These are phyloP conservation scores for Mikania micrantha DNA, from an alignment of 129 eudicot genomes.

Conservation along the genomic window DNA sequence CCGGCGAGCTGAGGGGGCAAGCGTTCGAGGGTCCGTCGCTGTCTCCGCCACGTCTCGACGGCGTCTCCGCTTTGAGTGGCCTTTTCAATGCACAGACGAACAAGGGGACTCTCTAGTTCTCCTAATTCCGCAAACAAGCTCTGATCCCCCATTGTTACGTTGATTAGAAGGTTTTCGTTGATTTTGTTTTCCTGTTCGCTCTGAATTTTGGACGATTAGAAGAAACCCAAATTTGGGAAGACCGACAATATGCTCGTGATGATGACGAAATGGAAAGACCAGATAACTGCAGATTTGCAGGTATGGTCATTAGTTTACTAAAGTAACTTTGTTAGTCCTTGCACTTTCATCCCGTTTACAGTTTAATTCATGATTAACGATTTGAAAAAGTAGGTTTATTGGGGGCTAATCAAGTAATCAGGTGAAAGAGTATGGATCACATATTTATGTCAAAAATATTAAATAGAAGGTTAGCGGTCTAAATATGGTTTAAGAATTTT, in stretches of 20 bases:
- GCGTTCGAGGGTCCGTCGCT: constrained; percentile 77
- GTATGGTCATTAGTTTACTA: neutral
- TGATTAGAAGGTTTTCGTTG: neutral
- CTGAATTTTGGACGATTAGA: neutral
- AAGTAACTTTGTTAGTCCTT: neutral
- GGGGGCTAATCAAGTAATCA: too few relatives aligned
- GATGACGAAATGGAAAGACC: neutral
- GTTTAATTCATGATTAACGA: too few relatives aligned
- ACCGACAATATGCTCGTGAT: neutral
- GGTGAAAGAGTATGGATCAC: too few relatives aligned
- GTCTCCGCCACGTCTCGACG: constrained; percentile 83
- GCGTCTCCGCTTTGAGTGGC: constrained; percentile 55
- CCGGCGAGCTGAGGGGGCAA: constrained; percentile 81
- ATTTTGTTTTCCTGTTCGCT: neutral
- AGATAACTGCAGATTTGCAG: neutral
- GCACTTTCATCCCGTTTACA: neutral
- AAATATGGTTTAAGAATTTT: too few relatives aligned
- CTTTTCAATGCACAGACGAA: constrained; percentile 53
- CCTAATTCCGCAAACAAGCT: constrained; percentile 15
- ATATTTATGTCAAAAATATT: too few relatives aligned
- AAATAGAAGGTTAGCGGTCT: too few relatives aligned
- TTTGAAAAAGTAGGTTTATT: too few relatives aligned
- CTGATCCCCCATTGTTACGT: constrained; percentile 12
- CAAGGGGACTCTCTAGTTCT: constrained; percentile 42
- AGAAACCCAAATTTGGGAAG: neutral